These are phyloP conservation scores for Suillus lakei DNA, from an alignment of 768 basidiomycete genomes.

Conservation along the genomic window DNA sequence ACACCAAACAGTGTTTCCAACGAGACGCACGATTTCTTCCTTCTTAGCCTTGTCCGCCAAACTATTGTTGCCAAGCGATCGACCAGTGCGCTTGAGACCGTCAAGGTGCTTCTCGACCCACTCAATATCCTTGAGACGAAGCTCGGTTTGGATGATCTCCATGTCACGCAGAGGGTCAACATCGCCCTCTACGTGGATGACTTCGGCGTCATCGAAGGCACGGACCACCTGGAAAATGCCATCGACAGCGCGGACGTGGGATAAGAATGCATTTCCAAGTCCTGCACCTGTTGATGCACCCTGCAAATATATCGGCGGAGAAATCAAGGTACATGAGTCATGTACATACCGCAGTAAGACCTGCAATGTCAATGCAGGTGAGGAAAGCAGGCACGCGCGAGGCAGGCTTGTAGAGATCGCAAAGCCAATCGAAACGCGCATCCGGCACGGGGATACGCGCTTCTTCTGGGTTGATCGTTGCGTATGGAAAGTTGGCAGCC, in stretches of 20 bases:
- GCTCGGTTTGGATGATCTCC: conserved; percentile 94
- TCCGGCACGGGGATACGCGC: conserved; percentile 97
- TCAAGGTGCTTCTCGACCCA: conserved; percentile 96
- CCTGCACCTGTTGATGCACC: conserved; percentile 98
- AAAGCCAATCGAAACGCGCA: conserved; percentile 92
- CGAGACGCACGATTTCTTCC: conserved; percentile 84
- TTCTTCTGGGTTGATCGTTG: conserved; percentile 92
- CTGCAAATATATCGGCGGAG: conserved; percentile 40
- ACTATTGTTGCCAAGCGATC: conserved; percentile 72
- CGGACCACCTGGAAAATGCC: conserved; percentile 99
- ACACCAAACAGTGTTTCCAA: neutral
- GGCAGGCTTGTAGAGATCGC: conserved; percentile 86
- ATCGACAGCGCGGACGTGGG: conserved; percentile 97
- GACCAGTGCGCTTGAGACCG: conserved; percentile 69
- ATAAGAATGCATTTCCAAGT: conserved; percentile 96
- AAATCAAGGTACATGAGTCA: conserved; percentile 7
- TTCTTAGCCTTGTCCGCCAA: conserved; percentile 95
- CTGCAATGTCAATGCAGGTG: conserved; percentile 98
- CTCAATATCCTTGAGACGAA: conserved; percentile 96
- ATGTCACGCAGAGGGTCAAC: conserved; percentile 96
- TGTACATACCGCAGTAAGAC: conserved; percentile 82
- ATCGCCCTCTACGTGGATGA: conserved; percentile 98
- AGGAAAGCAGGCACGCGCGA: conserved; percentile 91
- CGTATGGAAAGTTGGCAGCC: conserved; percentile 97
- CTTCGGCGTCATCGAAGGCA: conserved; percentile 98